These are phyloP conservation scores for Punctularia strigosozonata DNA, from an alignment of 768 basidiomycete species.

Conservation along the genomic window DNA sequence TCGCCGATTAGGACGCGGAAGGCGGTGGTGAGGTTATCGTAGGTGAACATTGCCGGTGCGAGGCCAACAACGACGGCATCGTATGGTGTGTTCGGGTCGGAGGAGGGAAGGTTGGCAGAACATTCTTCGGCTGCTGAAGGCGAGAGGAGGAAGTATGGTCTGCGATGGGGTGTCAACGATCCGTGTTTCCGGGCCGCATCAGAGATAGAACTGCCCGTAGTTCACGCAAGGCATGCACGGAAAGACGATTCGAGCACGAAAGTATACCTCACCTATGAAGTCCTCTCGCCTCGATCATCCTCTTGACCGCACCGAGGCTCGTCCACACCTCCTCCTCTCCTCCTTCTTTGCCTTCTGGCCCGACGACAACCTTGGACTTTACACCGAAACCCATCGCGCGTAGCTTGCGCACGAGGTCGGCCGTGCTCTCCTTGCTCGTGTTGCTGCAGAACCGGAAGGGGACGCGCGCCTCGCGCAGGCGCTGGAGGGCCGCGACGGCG, in stretches of 20 bases:
- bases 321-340: constrained; percentile 42
- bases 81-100: constrained; percentile 16
- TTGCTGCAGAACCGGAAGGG: constrained; percentile 56
- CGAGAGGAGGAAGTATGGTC: constrained; percentile 49
- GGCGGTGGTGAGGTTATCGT: constrained; percentile 46
- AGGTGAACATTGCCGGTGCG: constrained; percentile 38
- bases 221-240: too few species aligned
- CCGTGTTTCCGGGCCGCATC: too few species aligned
- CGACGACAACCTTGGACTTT: too few species aligned
- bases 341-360: too few species aligned
- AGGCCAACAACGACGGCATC: constrained; percentile 60
- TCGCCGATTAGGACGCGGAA: constrained; percentile 52
- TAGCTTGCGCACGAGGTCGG: constrained; percentile 30
- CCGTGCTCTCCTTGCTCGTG: constrained; percentile 52
- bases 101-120: constrained; percentile 4
- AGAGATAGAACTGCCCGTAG: too few species aligned
- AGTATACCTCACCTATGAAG: constrained; percentile 27
- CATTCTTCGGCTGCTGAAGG: constrained; percentile 14
- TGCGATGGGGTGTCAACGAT: too few species aligned
- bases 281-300: constrained; percentile 26
- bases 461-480: constrained; percentile 17
- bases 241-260: constrained; percentile 3
- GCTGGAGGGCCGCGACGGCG: constrained; percentile 32
- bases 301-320: constrained; percentile 47
- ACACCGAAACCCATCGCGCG: constrained; percentile 37